Conservation (phyloP, 1,284 basidiomycete genomes). For the Lignosus rhinocerotis region DNA sequence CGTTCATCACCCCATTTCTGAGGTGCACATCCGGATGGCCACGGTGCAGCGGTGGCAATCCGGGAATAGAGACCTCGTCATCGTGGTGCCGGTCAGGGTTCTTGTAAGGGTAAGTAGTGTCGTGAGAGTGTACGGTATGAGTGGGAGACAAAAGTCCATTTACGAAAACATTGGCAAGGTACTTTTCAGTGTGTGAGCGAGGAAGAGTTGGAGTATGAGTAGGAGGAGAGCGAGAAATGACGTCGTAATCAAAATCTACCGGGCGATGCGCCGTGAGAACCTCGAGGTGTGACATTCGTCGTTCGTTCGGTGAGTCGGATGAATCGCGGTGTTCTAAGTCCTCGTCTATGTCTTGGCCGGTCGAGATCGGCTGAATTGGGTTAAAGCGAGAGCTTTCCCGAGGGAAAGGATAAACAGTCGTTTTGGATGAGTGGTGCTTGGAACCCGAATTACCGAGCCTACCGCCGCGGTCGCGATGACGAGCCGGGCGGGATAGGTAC, state of each 20-base stretch:
- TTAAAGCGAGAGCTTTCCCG: constrained; percentile 14
- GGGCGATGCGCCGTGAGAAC: constrained; percentile 50
- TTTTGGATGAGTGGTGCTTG: constrained; percentile 16
- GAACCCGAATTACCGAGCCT: constrained; percentile 62
- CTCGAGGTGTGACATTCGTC: constrained; percentile 61
- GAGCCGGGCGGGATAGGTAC: constrained; percentile 66
- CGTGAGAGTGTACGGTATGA: constrained; percentile 25
- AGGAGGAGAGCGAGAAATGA: constrained; percentile 32
- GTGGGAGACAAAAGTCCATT: constrained; percentile 35
- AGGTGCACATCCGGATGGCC: constrained; percentile 75
- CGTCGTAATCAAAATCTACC: constrained; percentile 46
- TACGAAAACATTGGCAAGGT: constrained; percentile 36
- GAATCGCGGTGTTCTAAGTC: constrained; percentile 22
- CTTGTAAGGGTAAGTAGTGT: constrained; percentile 18
- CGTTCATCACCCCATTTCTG: constrained; percentile 69
- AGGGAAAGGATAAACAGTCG: constrained; percentile 15
- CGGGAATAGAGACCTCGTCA: constrained; percentile 54
- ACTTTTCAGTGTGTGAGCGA: constrained; percentile 37
- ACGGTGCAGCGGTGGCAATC: constrained; percentile 62
- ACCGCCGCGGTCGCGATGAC: constrained; percentile 65
- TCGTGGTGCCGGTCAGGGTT: constrained; percentile 29
- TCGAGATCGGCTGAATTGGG: constrained; percentile 3
- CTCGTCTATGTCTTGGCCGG: constrained; percentile 21
- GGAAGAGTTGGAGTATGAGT: constrained; percentile 34
- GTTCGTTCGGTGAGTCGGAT: constrained; percentile 13